Conservation (phyloP, 805 yeast genomes). For the Saccharomycopsis sp. region DNA sequence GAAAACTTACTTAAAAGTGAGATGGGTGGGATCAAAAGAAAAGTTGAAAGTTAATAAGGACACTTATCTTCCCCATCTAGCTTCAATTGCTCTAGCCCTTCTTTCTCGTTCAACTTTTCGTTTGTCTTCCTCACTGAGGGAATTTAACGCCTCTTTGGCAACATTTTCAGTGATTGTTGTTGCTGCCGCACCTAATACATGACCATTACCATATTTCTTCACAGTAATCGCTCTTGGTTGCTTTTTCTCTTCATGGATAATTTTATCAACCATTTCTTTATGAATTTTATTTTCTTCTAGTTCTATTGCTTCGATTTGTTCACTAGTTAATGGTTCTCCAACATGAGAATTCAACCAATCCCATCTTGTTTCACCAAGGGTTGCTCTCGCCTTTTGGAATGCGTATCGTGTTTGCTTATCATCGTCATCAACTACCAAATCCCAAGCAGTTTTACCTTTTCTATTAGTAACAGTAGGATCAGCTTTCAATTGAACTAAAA, state of each 20-base stretch:
- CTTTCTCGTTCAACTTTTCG: slow-evolving; percentile 84
- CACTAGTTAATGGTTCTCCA: slow-evolving; percentile 50
- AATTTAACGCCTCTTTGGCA: slow-evolving; percentile 41
- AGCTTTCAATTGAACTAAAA: slow-evolving; percentile 59
- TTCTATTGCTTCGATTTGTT: slow-evolving; percentile 43
- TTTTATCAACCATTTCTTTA: slow-evolving; percentile 36
- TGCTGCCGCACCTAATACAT: slow-evolving; percentile 26
- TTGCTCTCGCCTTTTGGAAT: slow-evolving; percentile 62
- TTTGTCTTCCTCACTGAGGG: slow-evolving; percentile 68
- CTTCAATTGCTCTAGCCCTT: slow-evolving; percentile 95
- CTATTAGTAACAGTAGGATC: slow-evolving; percentile 56
- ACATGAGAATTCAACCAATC: slow-evolving; percentile 69
- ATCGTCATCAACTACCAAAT: slow-evolving; percentile 41
- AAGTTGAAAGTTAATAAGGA: slow-evolving; percentile 1
- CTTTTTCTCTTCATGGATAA: slow-evolving; percentile 34
- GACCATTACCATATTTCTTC: slow-evolving; percentile 34
- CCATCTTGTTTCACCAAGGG: slow-evolving; percentile 60
- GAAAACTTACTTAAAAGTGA: slow-evolving; percentile 51
- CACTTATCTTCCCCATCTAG: slow-evolving; percentile 43
- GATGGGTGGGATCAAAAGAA: slow-evolving; percentile 28
- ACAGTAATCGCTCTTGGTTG: slow-evolving; percentile 10
- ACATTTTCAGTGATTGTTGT: slow-evolving; percentile 24
- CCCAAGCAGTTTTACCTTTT: slow-evolving; percentile 60
- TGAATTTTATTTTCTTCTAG: slow-evolving; percentile 34
- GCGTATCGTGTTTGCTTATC: slow-evolving; percentile 26